Base-by-base conservation (phyloP, 2,329 filamentous ascomycete species). In the Colletotrichum plurivorum region DNA sequence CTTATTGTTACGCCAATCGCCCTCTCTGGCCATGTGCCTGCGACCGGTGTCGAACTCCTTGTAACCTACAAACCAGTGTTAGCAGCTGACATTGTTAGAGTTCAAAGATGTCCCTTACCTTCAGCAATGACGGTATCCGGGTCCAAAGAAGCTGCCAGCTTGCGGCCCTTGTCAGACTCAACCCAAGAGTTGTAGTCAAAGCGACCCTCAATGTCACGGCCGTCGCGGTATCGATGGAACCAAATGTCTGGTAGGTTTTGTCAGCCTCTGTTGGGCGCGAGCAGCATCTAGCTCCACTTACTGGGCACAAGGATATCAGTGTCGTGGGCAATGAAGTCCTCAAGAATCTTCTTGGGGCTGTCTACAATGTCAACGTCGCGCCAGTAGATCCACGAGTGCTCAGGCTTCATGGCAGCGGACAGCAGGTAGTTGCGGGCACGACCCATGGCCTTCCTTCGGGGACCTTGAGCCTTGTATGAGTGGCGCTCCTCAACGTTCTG, bases 181-280 rank as follows among this genome's bases (percentile, higher is more conserved):
- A 97, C 89, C 96, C 96, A 99, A 1, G 96, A 98, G 82, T 99
- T 99, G 85, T 99, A 99, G 80, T 99, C 96, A 78, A 98, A 99
- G 87, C 94, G 91, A 72, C 96, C 96, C 83, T 99, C 96, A 74
- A 98, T 95, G 78, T 99, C 95, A 59, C 87, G 86, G 27, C 90
- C 89, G 73, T 95, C 89, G 73, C 90, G 84, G 75, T 97, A 97
- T 56, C 95, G 89, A 79, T 98, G 95, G 82, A 98, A 98, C 95
- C 95, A 98, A 74, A 99, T 91, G 79, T 98, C 95, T 97, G 77
- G 54, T 41, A 45, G 12, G 48, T 39, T 69, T 41, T 63, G 67
- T 67, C 55, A 53, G 20, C 22, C 22, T 31, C 57, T 65, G 74
- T 60, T 53, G 61, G 13, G 36, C 22, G 16, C 12, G 12, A 46